Base-by-base conservation (phyloP, 108 stramenopile genomes). In the Pseudonitzschia pungens region DNA sequence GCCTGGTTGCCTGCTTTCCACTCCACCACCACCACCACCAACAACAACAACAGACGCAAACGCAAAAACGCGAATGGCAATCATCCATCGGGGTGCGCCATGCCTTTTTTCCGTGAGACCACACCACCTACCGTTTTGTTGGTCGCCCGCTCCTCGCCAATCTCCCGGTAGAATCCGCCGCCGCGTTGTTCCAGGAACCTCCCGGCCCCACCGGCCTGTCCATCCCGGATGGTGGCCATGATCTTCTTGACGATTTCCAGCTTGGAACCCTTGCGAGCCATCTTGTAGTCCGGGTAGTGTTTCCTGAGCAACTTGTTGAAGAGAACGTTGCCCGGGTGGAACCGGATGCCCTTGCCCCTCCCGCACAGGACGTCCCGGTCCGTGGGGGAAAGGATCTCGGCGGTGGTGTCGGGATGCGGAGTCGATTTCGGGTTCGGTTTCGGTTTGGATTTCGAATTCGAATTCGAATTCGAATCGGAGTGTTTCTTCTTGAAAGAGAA, bases 351-450 rank as follows among this genome's bases (percentile, higher is more conserved):
- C 45, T 27, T 67, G 15, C 73, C 73, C 31, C 73, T 41, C 26
- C 73, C 73, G 27, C 65, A 54, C 0, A 74, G 65, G 31, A 74
- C 73, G 52, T 74, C 73, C n/a, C 62, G 16, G 28, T 45, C 29
- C 2, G 42, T 50, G 31, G 72, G 72, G 18, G 57, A 5, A 7
- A 58, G 31, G 57, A 58, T 58, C 27, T 4, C 8, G 15, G 24
- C 57, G 57, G 29, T 24, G 57, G 1, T n/a, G n/a, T n/a, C n/a
- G n/a, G n/a, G n/a, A n/a, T n/a, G n/a, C n/a, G n/a, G n/a, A n/a
- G n/a, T 36, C 36, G 36, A 36, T 5, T 36, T 6, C 36, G 36
- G 6, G 6, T 36, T 36, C 36, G 36, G 6, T 5, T 36, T 36
- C 4, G 36, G 6, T 5, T 36, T 6, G 4, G 36, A 36, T n/a